A percentile compares a stretch with the other conserved stretches of the same genome.
These are phyloP conservation scores for Penicillium palitans DNA, from an alignment of 2,329 filamentous ascomycete genomes.

Conservation along the genomic window DNA sequence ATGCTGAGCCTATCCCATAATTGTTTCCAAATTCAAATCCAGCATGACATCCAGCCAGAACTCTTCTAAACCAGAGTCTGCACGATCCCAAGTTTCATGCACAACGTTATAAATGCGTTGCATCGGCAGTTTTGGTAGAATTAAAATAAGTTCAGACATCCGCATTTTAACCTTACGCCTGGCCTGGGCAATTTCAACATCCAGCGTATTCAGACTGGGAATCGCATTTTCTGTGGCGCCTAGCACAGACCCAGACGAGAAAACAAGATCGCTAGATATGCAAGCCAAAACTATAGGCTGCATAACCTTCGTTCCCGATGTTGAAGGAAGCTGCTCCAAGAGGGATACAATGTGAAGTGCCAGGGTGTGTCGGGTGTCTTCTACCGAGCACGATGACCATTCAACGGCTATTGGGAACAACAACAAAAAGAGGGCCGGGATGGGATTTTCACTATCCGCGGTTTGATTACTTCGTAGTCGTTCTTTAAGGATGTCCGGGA, in stretches of 20 bases:
- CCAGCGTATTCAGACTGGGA: slow-evolving; percentile 21
- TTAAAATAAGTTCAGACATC: slow-evolving; percentile 23
- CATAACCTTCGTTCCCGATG: slow-evolving; percentile 27
- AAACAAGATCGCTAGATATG: slow-evolving; percentile 27
- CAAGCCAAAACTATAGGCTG: slow-evolving; percentile 23
- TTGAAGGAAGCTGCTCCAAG: slow-evolving; percentile 22
- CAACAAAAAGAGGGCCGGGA: slow-evolving; percentile 20
- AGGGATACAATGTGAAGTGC: slow-evolving; percentile 26
- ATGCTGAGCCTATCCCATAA: slow-evolving; percentile 20
- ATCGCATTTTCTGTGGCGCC: slow-evolving; percentile 20
- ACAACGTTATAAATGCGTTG: slow-evolving; percentile 24
- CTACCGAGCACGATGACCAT: slow-evolving; percentile 11
- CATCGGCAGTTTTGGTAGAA: slow-evolving; percentile 24
- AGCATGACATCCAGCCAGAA: slow-evolving; percentile 28
- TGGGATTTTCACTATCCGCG: slow-evolving; percentile 4
- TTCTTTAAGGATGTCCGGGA: slow-evolving; percentile 23
- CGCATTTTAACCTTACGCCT: slow-evolving; percentile 24
- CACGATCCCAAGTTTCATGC: slow-evolving; percentile 23
- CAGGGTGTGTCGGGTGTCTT: slow-evolving; percentile 20
- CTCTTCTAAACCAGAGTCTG: slow-evolving; percentile 18
- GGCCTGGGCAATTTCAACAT: slow-evolving; percentile 26
- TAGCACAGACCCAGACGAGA: slow-evolving; percentile 20
- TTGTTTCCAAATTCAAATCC: slow-evolving; percentile 26
- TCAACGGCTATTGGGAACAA: slow-evolving; percentile 12
- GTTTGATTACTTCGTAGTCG: slow-evolving; percentile 13